phyloP scores from a whole-genome alignment of 2,329 filamentous ascomycete species.

The Helotiales sp. region DNA sequence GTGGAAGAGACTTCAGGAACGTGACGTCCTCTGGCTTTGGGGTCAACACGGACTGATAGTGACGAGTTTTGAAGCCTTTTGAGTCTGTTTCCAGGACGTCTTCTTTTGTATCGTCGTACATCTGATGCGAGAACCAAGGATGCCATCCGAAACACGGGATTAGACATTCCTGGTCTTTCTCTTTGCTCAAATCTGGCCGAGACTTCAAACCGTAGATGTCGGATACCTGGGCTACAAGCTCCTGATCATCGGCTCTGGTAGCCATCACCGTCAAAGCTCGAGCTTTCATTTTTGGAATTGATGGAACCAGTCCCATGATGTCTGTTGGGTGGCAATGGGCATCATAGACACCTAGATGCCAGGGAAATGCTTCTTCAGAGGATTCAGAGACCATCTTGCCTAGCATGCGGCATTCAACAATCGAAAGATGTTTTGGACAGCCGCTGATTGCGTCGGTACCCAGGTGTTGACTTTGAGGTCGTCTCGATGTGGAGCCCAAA shows the following conservation, averaged over 20 bases:
- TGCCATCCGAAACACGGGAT: constrained; percentile 86
- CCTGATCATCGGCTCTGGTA: constrained; percentile 75
- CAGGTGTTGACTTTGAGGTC: not conserved
- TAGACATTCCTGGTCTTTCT: constrained; percentile 48
- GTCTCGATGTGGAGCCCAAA: not conserved
- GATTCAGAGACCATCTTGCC: constrained; percentile 4
- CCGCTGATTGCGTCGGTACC: not conserved
- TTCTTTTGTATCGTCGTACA: constrained; percentile 64
- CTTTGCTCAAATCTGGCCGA: constrained; percentile 37
- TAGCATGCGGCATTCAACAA: too few species aligned
- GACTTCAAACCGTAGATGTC: constrained; percentile 54
- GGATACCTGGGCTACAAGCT: constrained; percentile 69
- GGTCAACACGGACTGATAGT: constrained; percentile 71
- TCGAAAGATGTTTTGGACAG: not conserved
- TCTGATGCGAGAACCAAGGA: constrained; percentile 82
- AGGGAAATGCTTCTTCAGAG: constrained; percentile 57
- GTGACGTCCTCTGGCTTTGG: constrained; percentile 55
- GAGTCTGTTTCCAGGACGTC: constrained; percentile 19
- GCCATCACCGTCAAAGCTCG: constrained; percentile 75
- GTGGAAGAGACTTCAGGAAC: constrained; percentile 58
- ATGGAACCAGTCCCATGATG: constrained; percentile 65
- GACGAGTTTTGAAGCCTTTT: constrained; percentile 51
- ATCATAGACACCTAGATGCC: constrained; percentile 74
- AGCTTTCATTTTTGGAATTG: constrained; percentile 68
- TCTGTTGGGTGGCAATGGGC: constrained; percentile 87